Percentiles rank a stretch among this genome's conserved stretches.
Conservation (phyloP, 2,329 filamentous ascomycete genomes). For the Pyricularia sp. region DNA sequence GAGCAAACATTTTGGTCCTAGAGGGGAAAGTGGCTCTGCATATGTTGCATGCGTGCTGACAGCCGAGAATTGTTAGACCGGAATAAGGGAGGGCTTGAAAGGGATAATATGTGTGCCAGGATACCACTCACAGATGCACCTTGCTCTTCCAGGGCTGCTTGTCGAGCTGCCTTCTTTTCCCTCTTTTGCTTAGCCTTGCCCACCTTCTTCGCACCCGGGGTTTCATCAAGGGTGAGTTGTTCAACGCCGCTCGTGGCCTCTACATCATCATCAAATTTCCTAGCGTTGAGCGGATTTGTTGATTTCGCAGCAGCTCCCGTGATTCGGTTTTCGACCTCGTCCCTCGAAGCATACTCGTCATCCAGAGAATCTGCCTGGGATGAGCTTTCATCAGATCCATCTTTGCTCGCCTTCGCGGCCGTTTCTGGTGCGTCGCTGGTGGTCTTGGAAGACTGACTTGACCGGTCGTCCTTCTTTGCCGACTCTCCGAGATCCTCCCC, state of each 20-base stretch:
- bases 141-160: constrained; percentile 2
- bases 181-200: constrained; percentile 15
- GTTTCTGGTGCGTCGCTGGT: background rate
- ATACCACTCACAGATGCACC: background rate
- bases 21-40: constrained; percentile 4
- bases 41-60: constrained; percentile 3
- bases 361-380: constrained; percentile 2
- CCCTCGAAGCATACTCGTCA: constrained; percentile 36
- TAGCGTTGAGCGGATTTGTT: constrained; percentile 77
- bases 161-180: constrained; percentile 8
- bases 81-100: background rate
- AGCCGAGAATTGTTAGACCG: background rate
- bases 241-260: constrained; percentile 59
- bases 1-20: constrained; percentile 5
- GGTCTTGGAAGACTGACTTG: background rate
- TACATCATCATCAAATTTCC: background rate
- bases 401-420: background rate
- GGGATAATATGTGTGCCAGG: background rate
- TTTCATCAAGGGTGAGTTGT: constrained; percentile 61
- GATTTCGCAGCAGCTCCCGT: constrained; percentile 28
- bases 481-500: background rate
- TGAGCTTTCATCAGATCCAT: constrained; percentile 7
- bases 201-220: constrained; percentile 49
- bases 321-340: constrained; percentile 31
- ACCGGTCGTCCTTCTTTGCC: background rate